These are phyloP conservation scores for Rhizopogon vesiculosus DNA, from an alignment of 768 basidiomycete genomes.

Conservation along the genomic window DNA sequence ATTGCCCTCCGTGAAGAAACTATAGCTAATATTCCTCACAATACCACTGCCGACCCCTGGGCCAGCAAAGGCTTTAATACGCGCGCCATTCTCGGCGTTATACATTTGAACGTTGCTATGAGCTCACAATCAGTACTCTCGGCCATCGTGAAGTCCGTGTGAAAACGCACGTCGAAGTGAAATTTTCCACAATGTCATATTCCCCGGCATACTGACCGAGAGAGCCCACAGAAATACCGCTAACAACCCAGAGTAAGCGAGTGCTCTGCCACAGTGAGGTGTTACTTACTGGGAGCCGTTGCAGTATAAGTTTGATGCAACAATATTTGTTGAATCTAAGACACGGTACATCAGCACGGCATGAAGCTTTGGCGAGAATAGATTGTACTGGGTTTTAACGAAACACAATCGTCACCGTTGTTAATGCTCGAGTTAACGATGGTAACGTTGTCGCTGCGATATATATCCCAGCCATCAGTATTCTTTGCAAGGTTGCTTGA, in stretches of 20 bases:
- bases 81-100: constrained; percentile 43
- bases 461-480: constrained; percentile 64
- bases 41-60: constrained; percentile 36
- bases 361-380: background rate
- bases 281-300: constrained; percentile 46
- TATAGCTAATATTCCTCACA: constrained; percentile 19
- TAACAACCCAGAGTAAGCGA: constrained; percentile 14
- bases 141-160: background rate
- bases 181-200: constrained; percentile 40
- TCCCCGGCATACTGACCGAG: constrained; percentile 39
- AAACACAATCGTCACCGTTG: constrained; percentile 58
- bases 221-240: constrained; percentile 48
- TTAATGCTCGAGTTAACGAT: constrained; percentile 47
- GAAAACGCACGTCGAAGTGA: constrained; percentile 14
- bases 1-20: constrained; percentile 25
- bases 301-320: constrained; percentile 54
- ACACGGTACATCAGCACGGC: background rate
- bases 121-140: background rate
- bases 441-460: constrained; percentile 46
- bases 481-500: constrained; percentile 40
- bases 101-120: constrained; percentile 39
- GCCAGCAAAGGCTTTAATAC: constrained; percentile 50
- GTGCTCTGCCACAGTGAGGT: background rate
- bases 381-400: constrained; percentile 47
- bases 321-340: constrained; percentile 47